Conservation (phyloP, 495 filamentous ascomycete genomes). For the Chaetomium fimeti region DNA sequence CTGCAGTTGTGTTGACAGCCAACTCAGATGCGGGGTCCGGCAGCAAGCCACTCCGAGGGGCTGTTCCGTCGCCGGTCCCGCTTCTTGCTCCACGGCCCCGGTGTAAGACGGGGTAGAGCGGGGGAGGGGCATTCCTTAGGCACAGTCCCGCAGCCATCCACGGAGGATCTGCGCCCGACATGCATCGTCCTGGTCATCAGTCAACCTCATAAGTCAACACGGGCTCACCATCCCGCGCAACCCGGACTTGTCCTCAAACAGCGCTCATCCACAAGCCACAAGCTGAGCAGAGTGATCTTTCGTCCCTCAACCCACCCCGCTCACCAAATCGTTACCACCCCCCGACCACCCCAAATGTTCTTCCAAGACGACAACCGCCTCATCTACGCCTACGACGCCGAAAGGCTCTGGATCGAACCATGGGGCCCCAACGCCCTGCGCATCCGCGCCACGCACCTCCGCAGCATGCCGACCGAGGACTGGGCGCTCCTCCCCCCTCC, state of each 20-base stretch:
- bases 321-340: not conserved
- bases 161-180: not conserved
- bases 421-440: slow-evolving; percentile 57
- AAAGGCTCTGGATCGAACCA: slow-evolving; percentile 54
- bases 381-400: slow-evolving; percentile 52
- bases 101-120: not conserved
- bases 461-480: slow-evolving; percentile 49
- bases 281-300: too few relatives aligned
- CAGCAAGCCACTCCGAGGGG: not conserved
- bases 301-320: too few relatives aligned
- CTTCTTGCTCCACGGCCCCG: not conserved
- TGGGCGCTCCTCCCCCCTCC: slow-evolving; percentile 46
- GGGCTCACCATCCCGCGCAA: not conserved
- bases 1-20: not conserved
- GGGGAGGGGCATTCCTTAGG: not conserved
- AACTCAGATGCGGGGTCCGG: not conserved
- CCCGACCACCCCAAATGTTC: slow-evolving; percentile 16
- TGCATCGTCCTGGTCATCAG: not conserved
- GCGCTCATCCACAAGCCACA: too few relatives aligned
- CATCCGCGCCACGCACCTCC: slow-evolving; percentile 52
- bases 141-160: too few relatives aligned
- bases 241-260: not conserved
- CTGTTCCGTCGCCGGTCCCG: slow-evolving; percentile 1
- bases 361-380: slow-evolving; percentile 10
- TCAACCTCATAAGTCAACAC: not conserved